A percentile compares a stretch with the other conserved stretches of the same genome.
phyloP scores from a whole-genome alignment of 73 alveolate species.

The Tetrahymena thermophila region DNA sequence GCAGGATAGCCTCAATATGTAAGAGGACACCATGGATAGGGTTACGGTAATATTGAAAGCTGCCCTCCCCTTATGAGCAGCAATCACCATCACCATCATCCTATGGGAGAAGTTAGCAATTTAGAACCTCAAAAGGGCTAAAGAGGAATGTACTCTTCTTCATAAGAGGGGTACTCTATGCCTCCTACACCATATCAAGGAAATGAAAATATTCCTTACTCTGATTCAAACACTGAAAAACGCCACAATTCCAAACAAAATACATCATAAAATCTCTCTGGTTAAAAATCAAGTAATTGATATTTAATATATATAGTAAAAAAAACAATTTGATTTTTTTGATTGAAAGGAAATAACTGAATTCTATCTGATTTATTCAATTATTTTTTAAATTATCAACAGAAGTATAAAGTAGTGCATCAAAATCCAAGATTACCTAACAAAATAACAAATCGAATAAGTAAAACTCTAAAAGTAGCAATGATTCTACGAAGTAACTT shows the following conservation, averaged over 20 bases:
- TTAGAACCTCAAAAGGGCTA: background rate
- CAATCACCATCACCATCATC: background rate
- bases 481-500: background rate
- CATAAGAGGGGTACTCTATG: background rate
- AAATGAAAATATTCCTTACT: background rate
- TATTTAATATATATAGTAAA: background rate
- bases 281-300: background rate
- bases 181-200: background rate
- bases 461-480: background rate
- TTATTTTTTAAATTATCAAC: background rate
- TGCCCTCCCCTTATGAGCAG: background rate
- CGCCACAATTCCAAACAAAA: background rate
- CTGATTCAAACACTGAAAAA: background rate
- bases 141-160: background rate
- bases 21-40: background rate
- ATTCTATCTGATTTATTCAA: background rate
- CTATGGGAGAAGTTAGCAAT: background rate
- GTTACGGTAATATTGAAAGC: background rate
- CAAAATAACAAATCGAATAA: background rate
- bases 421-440: background rate
- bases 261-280: background rate
- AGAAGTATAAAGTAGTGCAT: background rate
- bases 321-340: background rate
- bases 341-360: background rate
- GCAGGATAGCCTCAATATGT: background rate